Base-by-base conservation (phyloP, 108 stramenopile genomes). In the Skeletonema costatum region DNA sequence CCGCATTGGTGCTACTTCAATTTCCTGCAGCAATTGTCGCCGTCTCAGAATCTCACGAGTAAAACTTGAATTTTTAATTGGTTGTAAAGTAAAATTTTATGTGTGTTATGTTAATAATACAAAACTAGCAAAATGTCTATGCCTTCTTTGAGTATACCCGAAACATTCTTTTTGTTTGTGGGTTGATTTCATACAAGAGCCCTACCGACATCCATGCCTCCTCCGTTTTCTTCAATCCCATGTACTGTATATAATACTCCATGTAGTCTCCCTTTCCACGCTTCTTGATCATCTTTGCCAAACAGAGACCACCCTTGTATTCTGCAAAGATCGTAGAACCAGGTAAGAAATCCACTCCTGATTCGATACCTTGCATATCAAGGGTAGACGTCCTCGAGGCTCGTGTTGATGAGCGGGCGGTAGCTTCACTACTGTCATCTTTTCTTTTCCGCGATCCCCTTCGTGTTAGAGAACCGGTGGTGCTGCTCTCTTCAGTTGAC, bases 1-100 rank as follows among this genome's bases (percentile, higher is more conserved):
- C 85, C 87, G 0, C 60, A 83, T 30, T 94, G 91, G 91, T 91
- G 88, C 68, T 90, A 88, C 56, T 94, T 90, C 82, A 79, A 90
- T 59, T 86, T 94, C 21, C 68, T 91, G 16, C 87, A 56, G 21
- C 53, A 56, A 29, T 56, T 46, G 16, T 46, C 44, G 16, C 44
- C 16, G 44, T 46, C 44, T 16, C 44, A 46, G 16, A 4, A 9
- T 12, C 39, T 12, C 39, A 41, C 39, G 12, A 12, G 11, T 41
- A 51, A 48, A 48, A 11, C 46, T 2, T 14, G n/a, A 48, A 56
- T 25, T 56, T 25, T 56, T 2, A 29, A 4, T 56, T 25, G 53
- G 25, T n/a, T 56, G 53, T 10, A 29, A 29, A 56, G 53, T 56
- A 25, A 56, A 50, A 56, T 19, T 25, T 25, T 56, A 56, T 56